Conservation (phyloP, 2,329 filamentous ascomycete genomes). For the Claviceps sp. region DNA sequence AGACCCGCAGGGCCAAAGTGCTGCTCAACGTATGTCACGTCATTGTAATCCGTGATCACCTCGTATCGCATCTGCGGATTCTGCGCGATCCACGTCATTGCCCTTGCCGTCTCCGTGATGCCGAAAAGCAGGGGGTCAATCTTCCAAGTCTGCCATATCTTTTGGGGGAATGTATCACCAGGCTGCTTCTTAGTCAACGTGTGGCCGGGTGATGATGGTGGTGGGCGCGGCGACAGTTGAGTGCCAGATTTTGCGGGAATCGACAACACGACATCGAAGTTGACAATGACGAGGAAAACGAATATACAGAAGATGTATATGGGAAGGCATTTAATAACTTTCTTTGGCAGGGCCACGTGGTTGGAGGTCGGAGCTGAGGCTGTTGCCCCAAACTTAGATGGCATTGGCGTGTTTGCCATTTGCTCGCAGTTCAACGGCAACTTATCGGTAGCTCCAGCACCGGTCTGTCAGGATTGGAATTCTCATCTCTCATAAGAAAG, state of each 20-base stretch:
- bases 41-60: slow-evolving; percentile 56
- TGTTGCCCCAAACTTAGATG: background rate
- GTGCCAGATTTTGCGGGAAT: background rate
- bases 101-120: slow-evolving; percentile 43
- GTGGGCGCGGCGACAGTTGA: background rate
- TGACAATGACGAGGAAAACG: slow-evolving; percentile 16
- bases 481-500: background rate
- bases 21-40: slow-evolving; percentile 52
- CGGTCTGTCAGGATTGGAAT: background rate
- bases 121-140: slow-evolving; percentile 54
- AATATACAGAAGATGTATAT: slow-evolving; percentile 30
- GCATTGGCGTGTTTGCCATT: background rate
- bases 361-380: slow-evolving; percentile 13
- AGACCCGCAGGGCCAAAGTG: slow-evolving; percentile 52
- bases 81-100: slow-evolving; percentile 51
- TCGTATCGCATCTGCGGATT: slow-evolving; percentile 57
- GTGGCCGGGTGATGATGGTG: background rate
- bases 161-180: slow-evolving; percentile 40
- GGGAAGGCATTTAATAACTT: slow-evolving; percentile 33
- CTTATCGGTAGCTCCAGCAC: background rate
- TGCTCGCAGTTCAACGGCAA: background rate
- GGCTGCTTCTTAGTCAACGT: slow-evolving; percentile 7
- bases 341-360: slow-evolving; percentile 28
- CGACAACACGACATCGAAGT: background rate
- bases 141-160: slow-evolving; percentile 72